Conservation (phyloP, 2,329 filamentous ascomycete species). For the Colletotrichum nymphaeae region DNA sequence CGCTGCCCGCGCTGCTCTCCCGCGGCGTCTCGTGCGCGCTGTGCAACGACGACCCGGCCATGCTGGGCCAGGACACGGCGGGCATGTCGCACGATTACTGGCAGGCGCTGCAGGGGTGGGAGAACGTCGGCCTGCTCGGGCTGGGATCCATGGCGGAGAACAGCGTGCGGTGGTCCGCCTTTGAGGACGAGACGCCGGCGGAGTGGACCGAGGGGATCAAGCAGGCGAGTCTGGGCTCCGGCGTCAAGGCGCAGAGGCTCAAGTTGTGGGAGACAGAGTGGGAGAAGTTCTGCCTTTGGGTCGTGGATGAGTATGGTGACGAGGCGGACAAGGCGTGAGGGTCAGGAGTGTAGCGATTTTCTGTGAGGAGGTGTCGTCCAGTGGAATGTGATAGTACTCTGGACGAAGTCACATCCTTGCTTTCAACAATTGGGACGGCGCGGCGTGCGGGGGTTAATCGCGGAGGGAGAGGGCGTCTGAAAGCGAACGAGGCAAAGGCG, state of each 20-base stretch:
- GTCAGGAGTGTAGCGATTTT: neutral
- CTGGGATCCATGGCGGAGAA: slow-evolving; percentile 86
- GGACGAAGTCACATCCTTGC: neutral
- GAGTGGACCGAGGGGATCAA: slow-evolving; percentile 78
- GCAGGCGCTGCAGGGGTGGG: slow-evolving; percentile 85
- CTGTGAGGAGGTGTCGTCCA: neutral
- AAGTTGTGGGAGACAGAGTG: slow-evolving; percentile 80
- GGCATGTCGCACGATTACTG: slow-evolving; percentile 90
- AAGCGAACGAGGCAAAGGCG: neutral
- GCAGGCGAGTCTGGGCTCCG: slow-evolving; percentile 75
- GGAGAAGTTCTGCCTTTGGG: slow-evolving; percentile 86
- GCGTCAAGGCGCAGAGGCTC: slow-evolving; percentile 74
- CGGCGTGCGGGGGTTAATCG: neutral
- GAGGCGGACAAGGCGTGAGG: slow-evolving; percentile 61
- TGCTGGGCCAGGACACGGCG: slow-evolving; percentile 79
- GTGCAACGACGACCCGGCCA: slow-evolving; percentile 84
- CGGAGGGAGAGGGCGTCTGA: neutral
- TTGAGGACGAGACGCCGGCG: slow-evolving; percentile 76
- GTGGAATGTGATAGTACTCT: neutral
- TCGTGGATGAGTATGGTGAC: slow-evolving; percentile 75
- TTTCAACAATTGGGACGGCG: slow-evolving; percentile 7
- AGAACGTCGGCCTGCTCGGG: slow-evolving; percentile 83
- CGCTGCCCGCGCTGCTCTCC: slow-evolving; percentile 80
- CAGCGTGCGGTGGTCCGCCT: slow-evolving; percentile 84
- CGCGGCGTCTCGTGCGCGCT: slow-evolving; percentile 81